Evolutionary conservation across 1,284 basidiomycete species (phyloP), one percentile per base, ranked within the genome.

Genomic region (Ustilago vetiveriae): DNA sequence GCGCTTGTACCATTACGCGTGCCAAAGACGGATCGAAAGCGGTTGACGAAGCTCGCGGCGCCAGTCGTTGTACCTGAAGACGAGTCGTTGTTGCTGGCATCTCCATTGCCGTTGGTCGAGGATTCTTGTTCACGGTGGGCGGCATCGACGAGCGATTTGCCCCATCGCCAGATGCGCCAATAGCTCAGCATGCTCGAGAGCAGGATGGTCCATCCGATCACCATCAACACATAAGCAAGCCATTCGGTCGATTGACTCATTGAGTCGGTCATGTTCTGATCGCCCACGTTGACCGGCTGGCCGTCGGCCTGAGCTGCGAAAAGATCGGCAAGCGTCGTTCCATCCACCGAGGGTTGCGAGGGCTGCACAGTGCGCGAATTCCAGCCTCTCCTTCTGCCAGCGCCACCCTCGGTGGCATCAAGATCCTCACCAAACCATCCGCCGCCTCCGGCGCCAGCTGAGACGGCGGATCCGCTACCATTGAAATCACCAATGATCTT

Each of bases 191-290:
- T 66, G 37, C 89, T 90, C 2, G 90, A 90, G 52, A 62, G 65
- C 38, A 54, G 40, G 3, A 95, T 85, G 85, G 95, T 92, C 92
- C 92, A 95, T 11, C 94, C 91, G 32, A 93, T 74, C 0, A 89
- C 90, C 91, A 96, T 96, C 76, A 96, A 86, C 49, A 95, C 83
- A 84, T 95, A 93, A 1, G 91, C 88, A 32, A 96, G 84, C 91
- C 91, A 95, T 70, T 94, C 92, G 75, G 85, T 87, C 33, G 85
- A 84, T 24, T 81, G 76, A 4, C 83, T 82, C 35, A 84, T 82
- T 29, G 83, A 83, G 13, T 74, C 76, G 81, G 80, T 23, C 59
- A 46, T 69, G 44, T 72, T 59, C 41, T 84, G 83, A 36, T 86
- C 84, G 77, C 82, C 78, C 81, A 79, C 82, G 73, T 82, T 58